Conservation (phyloP, 164 flowering plant genomes). For the Echeveria elegans region DNA sequence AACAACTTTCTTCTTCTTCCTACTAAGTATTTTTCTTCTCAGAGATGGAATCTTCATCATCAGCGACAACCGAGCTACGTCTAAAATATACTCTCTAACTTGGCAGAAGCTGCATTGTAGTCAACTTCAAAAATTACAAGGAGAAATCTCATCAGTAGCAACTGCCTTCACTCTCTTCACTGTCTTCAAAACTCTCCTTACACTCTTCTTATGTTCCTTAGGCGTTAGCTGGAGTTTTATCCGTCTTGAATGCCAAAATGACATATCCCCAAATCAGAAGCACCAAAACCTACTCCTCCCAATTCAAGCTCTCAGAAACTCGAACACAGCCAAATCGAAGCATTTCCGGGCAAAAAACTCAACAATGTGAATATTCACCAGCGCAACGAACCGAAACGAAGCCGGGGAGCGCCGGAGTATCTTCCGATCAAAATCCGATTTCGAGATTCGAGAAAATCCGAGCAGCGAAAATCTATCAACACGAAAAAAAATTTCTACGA, state of each 20-base stretch:
- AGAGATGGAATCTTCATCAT: constrained; percentile 25
- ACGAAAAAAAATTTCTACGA: constrained; percentile 8
- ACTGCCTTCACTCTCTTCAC: constrained; percentile 43
- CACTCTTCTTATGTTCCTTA: constrained; percentile 35
- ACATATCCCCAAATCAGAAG: constrained; percentile 5
- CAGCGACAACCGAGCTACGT: constrained; percentile 48
- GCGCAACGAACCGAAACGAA: not conserved
- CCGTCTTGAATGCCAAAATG: constrained; percentile 54
- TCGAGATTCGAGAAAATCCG: constrained; percentile 6
- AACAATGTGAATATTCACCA: not conserved
- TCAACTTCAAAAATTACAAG: constrained; percentile 54
- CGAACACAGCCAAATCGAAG: not conserved
- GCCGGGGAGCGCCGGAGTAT: not conserved
- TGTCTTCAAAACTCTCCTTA: constrained; percentile 27
- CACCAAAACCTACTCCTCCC: not conserved
- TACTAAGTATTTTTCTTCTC: constrained; percentile 15
- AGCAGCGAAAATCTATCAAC: not conserved
- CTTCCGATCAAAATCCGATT: not conserved
- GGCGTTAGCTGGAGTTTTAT: constrained; percentile 36
- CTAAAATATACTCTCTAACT: constrained; percentile 72
- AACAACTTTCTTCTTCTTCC: constrained; percentile 30
- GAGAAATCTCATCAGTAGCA: constrained; percentile 31
- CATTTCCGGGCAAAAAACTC: not conserved
- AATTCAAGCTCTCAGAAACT: not conserved
- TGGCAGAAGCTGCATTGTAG: constrained; percentile 84